These are phyloP conservation scores for Penicillium bovifimosum DNA, from an alignment of 495 filamentous ascomycete species.

Conservation along the genomic window DNA sequence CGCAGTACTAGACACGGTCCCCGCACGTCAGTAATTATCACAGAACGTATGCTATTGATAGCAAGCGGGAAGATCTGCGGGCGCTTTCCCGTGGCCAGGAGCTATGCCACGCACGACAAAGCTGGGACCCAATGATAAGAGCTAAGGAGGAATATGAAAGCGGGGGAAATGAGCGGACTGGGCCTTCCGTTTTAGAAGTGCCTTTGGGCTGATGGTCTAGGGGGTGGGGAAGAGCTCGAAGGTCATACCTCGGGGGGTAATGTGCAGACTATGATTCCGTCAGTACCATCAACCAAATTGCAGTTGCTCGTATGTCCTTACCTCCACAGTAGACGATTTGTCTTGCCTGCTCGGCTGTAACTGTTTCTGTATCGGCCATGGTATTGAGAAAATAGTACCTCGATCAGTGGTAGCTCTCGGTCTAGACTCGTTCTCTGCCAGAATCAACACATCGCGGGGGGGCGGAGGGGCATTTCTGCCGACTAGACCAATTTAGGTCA, in stretches of 20 bases:
- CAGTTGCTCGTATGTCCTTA: slow-evolving; percentile 34
- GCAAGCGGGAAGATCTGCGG: neutral
- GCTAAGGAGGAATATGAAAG: neutral
- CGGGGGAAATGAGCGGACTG: neutral
- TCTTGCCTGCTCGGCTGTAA: slow-evolving; percentile 52
- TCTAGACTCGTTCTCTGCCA: neutral
- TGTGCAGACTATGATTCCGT: slow-evolving; percentile 64
- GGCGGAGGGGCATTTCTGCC: slow-evolving; percentile 8
- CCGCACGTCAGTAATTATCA: neutral
- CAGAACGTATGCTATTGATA: neutral
- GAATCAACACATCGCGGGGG: slow-evolving; percentile 2
- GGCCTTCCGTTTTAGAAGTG: neutral
- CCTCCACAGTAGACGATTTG: slow-evolving; percentile 77
- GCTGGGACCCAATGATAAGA: neutral
- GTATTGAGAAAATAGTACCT: neutral
- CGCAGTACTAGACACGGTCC: slow-evolving; percentile 88
- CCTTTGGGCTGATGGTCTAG: neutral
- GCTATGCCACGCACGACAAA: neutral
- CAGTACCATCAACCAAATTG: slow-evolving; percentile 11
- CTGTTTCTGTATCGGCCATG: slow-evolving; percentile 40
- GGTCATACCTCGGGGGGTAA: slow-evolving; percentile 84
- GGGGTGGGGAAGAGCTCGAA: neutral
- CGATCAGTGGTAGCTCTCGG: neutral
- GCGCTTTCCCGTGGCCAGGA: slow-evolving; percentile 1
- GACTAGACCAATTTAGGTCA: neutral